Conservation (phyloP, 2,329 filamentous ascomycete genomes). For the Fusarium anthophilum region DNA sequence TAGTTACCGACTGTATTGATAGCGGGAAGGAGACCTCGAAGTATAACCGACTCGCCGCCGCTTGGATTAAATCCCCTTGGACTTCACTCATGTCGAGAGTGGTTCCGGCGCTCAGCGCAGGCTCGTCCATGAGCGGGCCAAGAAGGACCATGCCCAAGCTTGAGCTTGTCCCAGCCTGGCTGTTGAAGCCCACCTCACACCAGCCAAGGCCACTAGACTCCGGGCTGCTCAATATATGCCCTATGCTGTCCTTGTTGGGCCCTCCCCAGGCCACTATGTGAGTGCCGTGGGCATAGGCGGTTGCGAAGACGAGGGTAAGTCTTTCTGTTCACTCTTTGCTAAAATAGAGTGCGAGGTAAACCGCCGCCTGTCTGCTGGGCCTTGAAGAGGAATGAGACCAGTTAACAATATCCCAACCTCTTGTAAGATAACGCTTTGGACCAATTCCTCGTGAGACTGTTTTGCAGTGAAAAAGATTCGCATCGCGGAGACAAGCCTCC, state of each 20-base stretch:
- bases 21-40: background rate
- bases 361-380: background rate
- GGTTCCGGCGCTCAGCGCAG: background rate
- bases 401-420: background rate
- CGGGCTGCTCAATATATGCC: background rate
- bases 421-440: background rate
- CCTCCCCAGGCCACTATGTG: fast-evolving
- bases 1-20: no score
- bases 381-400: background rate
- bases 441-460: background rate
- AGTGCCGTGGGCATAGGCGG: background rate
- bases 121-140: background rate
- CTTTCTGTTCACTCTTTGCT: background rate
- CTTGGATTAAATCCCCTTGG: background rate
- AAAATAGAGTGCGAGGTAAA: background rate
- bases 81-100: background rate
- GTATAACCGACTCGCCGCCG: background rate
- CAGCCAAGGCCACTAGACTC: background rate
- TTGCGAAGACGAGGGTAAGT: background rate
- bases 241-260: background rate
- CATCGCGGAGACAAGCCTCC: background rate
- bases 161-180: background rate
- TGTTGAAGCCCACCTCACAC: background rate
- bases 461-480: background rate
- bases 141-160: background rate